phyloP scores from a whole-genome alignment of 2,329 filamentous ascomycete species.

The Penicillium sp. region DNA sequence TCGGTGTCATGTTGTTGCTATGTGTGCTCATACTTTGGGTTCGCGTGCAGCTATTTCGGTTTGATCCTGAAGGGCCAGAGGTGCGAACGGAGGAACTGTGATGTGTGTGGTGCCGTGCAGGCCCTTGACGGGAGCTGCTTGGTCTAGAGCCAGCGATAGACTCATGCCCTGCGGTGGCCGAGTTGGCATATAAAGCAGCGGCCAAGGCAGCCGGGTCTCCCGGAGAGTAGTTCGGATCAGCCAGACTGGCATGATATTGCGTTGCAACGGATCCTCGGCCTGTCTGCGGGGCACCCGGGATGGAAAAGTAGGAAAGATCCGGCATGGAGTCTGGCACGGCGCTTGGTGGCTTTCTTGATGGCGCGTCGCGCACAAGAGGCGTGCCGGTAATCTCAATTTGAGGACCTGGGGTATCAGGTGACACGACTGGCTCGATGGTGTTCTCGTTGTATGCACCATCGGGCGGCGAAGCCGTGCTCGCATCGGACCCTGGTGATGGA shows the following conservation, averaged over 20 bases:
- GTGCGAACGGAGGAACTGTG: constrained; percentile 34
- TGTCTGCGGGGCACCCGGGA: constrained; percentile 18
- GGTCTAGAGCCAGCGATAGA: constrained; percentile 19
- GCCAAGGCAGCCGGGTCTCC: constrained; percentile 28
- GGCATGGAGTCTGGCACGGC: constrained; percentile 31
- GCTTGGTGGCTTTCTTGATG: constrained; percentile 32
- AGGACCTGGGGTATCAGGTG: constrained; percentile 34
- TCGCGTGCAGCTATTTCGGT: constrained; percentile 38
- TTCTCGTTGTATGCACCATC: constrained; percentile 29
- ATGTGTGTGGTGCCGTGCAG: constrained; percentile 30
- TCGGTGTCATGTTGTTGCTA: constrained; percentile 41
- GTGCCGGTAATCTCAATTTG: constrained; percentile 35
- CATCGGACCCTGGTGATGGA: constrained; percentile 11
- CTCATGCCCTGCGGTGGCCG: constrained; percentile 12
- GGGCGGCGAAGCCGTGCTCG: constrained; percentile 10
- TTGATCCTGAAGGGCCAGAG: constrained; percentile 32
- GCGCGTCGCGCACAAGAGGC: constrained; percentile 17
- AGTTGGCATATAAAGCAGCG: constrained; percentile 28
- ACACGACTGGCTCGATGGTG: constrained; percentile 32
- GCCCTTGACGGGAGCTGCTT: constrained; percentile 29
- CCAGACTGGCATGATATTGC: constrained; percentile 13
- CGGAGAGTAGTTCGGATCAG: constrained; percentile 16
- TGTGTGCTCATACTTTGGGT: constrained; percentile 42
- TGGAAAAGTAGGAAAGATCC: constrained; percentile 24
- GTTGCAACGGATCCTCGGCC: constrained; percentile 12